Percentiles rank a stretch among this genome's conserved stretches.
Conservation (phyloP, 148 eudicot genomes). For the Tetragonia tetragonoides region DNA sequence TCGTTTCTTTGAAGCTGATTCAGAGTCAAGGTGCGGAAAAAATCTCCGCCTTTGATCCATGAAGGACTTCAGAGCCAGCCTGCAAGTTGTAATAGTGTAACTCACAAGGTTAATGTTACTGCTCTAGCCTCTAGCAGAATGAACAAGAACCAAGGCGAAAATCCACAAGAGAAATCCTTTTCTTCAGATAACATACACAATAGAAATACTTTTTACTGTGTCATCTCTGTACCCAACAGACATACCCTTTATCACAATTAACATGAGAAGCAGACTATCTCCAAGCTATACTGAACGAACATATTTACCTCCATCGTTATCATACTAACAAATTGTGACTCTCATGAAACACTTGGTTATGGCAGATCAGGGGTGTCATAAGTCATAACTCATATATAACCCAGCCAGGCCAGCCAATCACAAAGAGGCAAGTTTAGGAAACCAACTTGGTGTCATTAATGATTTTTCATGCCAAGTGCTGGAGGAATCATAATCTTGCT, state of each 20-base stretch:
- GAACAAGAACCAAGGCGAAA: conserved; percentile 5
- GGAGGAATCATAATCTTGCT: too few species aligned
- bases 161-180: neutral
- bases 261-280: neutral
- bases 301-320: neutral
- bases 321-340: too few species aligned
- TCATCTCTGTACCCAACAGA: neutral
- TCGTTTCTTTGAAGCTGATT: conserved; percentile 60
- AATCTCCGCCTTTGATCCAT: conserved; percentile 80
- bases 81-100: conserved; percentile 28
- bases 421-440: too few species aligned
- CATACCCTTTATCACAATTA: neutral
- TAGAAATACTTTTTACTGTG: neutral
- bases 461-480: too few species aligned
- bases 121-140: neutral
- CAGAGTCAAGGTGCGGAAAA: conserved; percentile 76
- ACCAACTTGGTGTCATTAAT: too few species aligned
- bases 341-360: too few species aligned
- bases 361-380: too few species aligned
- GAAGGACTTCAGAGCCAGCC: conserved; percentile 93
- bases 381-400: too few species aligned
- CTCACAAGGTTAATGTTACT: neutral
- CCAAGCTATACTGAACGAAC: neutral
- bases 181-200: neutral
- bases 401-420: too few species aligned